phyloP scores from a whole-genome alignment of 345 rosid genomes.

The Moringa oleifera region DNA sequence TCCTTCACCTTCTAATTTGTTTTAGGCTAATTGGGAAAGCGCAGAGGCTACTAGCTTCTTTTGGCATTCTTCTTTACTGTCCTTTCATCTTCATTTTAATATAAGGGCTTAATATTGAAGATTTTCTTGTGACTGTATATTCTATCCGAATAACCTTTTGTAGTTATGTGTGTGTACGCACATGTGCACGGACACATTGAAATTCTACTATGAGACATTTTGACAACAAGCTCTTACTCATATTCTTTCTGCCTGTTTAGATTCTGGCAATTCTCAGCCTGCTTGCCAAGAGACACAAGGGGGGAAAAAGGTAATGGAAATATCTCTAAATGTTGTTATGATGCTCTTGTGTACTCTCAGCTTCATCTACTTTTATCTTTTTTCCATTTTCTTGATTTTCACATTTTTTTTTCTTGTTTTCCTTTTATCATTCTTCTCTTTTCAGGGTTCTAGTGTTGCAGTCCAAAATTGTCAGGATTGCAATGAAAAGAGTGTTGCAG shows the following conservation, averaged over 20 bases:
- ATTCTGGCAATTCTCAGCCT: slow-evolving; percentile 29
- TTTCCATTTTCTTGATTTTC: slow-evolving; percentile 4
- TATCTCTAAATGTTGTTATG: slow-evolving; percentile 2
- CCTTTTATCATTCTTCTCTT: slow-evolving; percentile 7
- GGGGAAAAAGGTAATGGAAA: slow-evolving; percentile 61
- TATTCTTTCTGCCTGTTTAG: slow-evolving; percentile 30
- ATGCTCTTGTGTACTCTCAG: background rate
- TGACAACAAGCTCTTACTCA: background rate
- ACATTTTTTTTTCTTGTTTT: slow-evolving; percentile 10
- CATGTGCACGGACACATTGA: background rate
- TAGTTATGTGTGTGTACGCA: background rate
- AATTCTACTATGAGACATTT: background rate
- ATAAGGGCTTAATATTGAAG: background rate
- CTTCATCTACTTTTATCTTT: slow-evolving; percentile 3
- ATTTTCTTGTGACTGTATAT: background rate
- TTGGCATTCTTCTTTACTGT: background rate
- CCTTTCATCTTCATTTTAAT: background rate
- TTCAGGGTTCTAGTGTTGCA: slow-evolving; percentile 27
- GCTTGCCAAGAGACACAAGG: slow-evolving; percentile 32
- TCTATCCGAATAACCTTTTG: background rate
- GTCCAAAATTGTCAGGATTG: slow-evolving; percentile 18
- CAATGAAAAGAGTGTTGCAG: slow-evolving; percentile 23
- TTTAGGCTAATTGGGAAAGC: background rate
- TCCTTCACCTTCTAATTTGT: too few species aligned
- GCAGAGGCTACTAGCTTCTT: too few species aligned